Evolutionary conservation across 495 filamentous ascomycete genomes (phyloP).

Genomic region (Staphylotrichum longicolle): DNA sequence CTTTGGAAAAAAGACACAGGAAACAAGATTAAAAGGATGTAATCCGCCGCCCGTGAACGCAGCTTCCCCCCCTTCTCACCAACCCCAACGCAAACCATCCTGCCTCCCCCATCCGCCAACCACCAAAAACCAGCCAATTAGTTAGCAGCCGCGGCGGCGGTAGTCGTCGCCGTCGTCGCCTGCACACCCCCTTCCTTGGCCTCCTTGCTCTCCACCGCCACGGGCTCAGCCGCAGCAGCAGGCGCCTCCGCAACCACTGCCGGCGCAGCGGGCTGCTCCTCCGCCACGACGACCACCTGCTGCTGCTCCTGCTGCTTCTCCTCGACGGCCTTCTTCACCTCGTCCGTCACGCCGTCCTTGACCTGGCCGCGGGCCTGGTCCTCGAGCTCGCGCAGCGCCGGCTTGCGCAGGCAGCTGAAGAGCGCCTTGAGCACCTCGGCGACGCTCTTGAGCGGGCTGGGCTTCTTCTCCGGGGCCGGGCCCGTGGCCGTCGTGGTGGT

Average conservation of each 20-base stretch:
- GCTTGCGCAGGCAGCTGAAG: conserved; percentile 22
- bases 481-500: no score
- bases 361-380: conserved; percentile 1
- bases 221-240: neutral
- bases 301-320: neutral
- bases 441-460: conserved; percentile 19
- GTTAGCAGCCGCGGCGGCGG: no score
- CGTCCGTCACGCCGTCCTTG: neutral
- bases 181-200: neutral
- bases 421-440: conserved; percentile 13
- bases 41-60: conserved; percentile 2
- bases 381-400: neutral
- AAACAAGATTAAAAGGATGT: conserved; percentile 11
- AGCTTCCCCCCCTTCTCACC: neutral
- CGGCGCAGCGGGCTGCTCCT: no score
- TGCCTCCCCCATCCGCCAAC: neutral
- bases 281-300: neutral
- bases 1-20: neutral
- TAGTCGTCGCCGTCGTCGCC: neutral
- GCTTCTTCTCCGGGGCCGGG: conserved; percentile 11
- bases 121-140: neutral
- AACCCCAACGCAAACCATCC: neutral
- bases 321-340: neutral
- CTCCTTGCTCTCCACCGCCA: neutral
- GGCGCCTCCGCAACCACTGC: no score